These are phyloP conservation scores for Hymenoscyphus scutula DNA, from an alignment of 2,329 filamentous ascomycete genomes.

Conservation along the genomic window DNA sequence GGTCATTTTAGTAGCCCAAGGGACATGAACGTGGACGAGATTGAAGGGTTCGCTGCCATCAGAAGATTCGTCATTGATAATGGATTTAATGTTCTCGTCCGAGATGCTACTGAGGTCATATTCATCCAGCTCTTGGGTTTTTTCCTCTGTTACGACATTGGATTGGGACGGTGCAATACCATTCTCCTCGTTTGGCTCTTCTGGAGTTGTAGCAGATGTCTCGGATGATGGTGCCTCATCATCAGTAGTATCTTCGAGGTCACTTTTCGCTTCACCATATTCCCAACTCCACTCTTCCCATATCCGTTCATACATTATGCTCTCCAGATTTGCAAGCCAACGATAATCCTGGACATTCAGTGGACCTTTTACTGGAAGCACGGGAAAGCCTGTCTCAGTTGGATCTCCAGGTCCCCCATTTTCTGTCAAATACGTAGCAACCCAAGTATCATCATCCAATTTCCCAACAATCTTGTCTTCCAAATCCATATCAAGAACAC, in stretches of 20 bases:
- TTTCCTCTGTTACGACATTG: no score
- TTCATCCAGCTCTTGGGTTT: no score
- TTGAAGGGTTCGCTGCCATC: background rate
- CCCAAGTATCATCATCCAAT: background rate
- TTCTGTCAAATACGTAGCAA: background rate
- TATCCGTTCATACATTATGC: background rate
- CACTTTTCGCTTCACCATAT: background rate
- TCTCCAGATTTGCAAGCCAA: background rate
- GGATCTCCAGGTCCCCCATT: no score
- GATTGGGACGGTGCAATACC: no score
- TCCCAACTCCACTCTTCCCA: background rate
- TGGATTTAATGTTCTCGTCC: no score
- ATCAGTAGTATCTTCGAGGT: background rate
- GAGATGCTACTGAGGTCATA: no score
- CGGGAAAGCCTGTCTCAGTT: background rate
- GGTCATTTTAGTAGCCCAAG: background rate
- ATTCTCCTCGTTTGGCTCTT: no score
- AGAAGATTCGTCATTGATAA: no score
- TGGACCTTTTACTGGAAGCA: background rate
- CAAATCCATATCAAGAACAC: background rate
- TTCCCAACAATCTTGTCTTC: background rate
- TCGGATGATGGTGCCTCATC: no score
- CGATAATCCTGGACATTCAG: background rate
- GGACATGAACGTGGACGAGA: background rate
- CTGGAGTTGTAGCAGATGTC: no score